A percentile compares a stretch with the other conserved stretches of the same genome.
These are phyloP conservation scores for Dictyostelium firmibasis DNA, from an alignment of 78 protist species.

Conservation along the genomic window DNA sequence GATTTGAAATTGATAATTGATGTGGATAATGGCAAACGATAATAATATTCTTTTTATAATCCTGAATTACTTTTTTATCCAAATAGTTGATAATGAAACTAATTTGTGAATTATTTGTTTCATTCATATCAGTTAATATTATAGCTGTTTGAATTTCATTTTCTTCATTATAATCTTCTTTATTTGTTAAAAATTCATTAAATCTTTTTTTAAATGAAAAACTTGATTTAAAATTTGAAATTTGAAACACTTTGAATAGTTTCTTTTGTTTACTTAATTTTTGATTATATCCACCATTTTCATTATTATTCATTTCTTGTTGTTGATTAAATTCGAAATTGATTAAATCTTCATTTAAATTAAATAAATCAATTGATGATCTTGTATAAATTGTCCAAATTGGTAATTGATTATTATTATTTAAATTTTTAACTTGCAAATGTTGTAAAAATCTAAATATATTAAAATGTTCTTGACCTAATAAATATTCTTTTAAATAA, in stretches of 20 bases:
- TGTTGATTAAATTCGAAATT: neutral
- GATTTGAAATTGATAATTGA: conserved; percentile 8
- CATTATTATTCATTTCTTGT: neutral
- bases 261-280: neutral
- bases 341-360: conserved; percentile 31
- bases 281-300: neutral
- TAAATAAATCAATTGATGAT: conserved; percentile 22
- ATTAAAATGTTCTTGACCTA: conserved; percentile 68
- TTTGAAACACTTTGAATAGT: neutral
- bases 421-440: neutral
- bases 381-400: conserved; percentile 52
- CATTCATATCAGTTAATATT: neutral
- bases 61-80: neutral
- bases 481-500: conserved; percentile 48
- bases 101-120: conserved; percentile 1
- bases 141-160: neutral
- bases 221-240: neutral
- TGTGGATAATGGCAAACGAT: conserved; percentile 19
- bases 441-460: conserved; percentile 25
- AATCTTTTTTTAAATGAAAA: conserved; percentile 24
- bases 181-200: neutral
- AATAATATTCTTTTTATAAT: neutral
- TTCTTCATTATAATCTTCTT: neutral
- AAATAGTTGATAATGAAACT: neutral
- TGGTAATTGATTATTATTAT: neutral